Conservation (phyloP, 139 green algal species). For the Axilococcus clingmanii region DNA sequence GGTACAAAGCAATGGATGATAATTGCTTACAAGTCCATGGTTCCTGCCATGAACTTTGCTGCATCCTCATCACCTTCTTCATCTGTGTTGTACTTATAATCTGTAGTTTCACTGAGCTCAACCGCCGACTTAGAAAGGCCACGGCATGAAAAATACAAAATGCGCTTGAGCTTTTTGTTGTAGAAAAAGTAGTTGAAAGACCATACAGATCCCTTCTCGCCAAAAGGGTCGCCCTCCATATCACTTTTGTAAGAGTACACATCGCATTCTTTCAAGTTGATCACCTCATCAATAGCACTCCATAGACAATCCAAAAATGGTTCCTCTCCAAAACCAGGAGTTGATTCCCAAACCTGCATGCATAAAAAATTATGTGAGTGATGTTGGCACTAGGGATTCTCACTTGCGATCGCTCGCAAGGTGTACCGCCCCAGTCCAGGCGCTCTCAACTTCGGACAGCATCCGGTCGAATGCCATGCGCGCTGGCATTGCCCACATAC, state of each 20-base stretch:
- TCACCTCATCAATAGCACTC: constrained; percentile 85
- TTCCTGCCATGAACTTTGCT: constrained; percentile 48
- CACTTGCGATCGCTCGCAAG: not conserved
- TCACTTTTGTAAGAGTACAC: constrained; percentile 89
- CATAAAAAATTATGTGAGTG: no score
- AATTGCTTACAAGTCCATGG: constrained; percentile 59
- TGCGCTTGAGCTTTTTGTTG: constrained; percentile 82
- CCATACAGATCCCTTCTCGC: constrained; percentile 82
- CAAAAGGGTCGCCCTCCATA: constrained; percentile 74
- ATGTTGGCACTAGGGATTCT: not conserved
- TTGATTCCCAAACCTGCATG: constrained; percentile 83
- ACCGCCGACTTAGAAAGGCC: constrained; percentile 36
- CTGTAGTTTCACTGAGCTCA: constrained; percentile 36
- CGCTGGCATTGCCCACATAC: no score
- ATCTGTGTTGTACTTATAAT: constrained; percentile 56
- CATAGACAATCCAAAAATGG: constrained; percentile 83
- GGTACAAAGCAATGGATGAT: no score
- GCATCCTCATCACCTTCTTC: constrained; percentile 31
- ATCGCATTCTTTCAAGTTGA: constrained; percentile 82
- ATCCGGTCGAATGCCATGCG: no score
- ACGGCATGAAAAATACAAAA: constrained; percentile 18
- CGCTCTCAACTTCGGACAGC: no score
- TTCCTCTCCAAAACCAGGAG: constrained; percentile 57
- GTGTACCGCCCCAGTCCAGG: not conserved
- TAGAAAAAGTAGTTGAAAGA: constrained; percentile 99